Evolutionary conservation across 2,329 filamentous ascomycete genomes (phyloP).

Genomic region (Aurifilum marmelostoma): DNA sequence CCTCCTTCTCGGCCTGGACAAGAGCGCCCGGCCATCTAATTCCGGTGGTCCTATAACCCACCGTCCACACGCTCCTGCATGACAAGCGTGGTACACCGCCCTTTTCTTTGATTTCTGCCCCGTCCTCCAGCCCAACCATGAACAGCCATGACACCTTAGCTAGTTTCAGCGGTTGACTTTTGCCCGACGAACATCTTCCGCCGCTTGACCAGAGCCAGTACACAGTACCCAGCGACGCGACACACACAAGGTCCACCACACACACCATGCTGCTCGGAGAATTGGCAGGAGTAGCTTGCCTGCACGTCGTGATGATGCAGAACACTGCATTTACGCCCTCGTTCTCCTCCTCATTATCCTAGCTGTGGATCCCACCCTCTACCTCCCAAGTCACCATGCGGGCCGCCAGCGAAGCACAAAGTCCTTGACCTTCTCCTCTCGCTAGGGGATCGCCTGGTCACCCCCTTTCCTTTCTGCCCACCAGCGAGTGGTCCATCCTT

Average conservation of each 20-base stretch:
- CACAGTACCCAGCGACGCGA: slow-evolving; percentile 11
- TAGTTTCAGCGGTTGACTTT: slow-evolving; percentile 12
- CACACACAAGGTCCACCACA: slow-evolving; percentile 5
- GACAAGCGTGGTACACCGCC: slow-evolving; percentile 25
- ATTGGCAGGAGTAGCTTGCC: slow-evolving; percentile 16
- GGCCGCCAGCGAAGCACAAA: slow-evolving; percentile 14
- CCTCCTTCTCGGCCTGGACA: slow-evolving; percentile 20
- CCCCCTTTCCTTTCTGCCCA: slow-evolving; percentile 1
- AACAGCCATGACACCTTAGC: slow-evolving; percentile 17
- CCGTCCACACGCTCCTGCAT: slow-evolving; percentile 18
- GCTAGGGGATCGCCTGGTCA: slow-evolving; percentile 9
- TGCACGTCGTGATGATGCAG: slow-evolving; percentile 24
- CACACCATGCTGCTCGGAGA: slow-evolving; percentile 12
- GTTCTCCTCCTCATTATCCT: not conserved
- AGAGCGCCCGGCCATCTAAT: slow-evolving; percentile 21
- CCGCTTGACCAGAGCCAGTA: slow-evolving; percentile 1
- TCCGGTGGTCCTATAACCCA: slow-evolving; percentile 22
- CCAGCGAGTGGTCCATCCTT: slow-evolving; percentile 31
- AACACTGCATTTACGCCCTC: slow-evolving; percentile 17
- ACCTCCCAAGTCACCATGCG: not conserved
- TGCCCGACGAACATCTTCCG: slow-evolving; percentile 17
- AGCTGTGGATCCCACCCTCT: not conserved
- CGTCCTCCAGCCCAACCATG: slow-evolving; percentile 11
- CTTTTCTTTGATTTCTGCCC: slow-evolving; percentile 21
- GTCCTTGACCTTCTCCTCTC: slow-evolving; percentile 8